phyloP scores from a whole-genome alignment of 2,329 filamentous ascomycete species.

The Microdochium paspali region DNA sequence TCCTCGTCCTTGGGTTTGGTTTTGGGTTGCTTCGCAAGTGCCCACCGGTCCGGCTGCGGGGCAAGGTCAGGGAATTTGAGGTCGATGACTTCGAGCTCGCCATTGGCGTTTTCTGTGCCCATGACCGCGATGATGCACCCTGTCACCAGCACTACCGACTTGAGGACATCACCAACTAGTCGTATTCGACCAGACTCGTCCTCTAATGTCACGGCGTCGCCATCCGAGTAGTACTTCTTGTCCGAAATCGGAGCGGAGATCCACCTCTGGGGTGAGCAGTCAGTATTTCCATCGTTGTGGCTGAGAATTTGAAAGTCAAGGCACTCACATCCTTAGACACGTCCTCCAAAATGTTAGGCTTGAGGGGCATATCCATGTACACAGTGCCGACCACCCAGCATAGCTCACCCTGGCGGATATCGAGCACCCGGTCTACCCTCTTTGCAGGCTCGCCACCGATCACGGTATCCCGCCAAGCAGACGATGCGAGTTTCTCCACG shows the following conservation, averaged over 20 bases:
- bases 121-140: slow-evolving; percentile 91
- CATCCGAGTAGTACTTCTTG: slow-evolving; percentile 64
- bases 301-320: too few species aligned
- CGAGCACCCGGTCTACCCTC: slow-evolving; percentile 78
- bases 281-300: too few species aligned
- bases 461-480: slow-evolving; percentile 69
- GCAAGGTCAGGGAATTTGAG: slow-evolving; percentile 81
- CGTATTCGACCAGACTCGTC: slow-evolving; percentile 88
- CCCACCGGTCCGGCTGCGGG: slow-evolving; percentile 73
- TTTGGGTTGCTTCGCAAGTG: slow-evolving; percentile 42
- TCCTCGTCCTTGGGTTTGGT: slow-evolving; percentile 29
- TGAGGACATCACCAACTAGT: slow-evolving; percentile 62
- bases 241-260: slow-evolving; percentile 71
- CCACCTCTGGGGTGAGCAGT: slow-evolving; percentile 58
- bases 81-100: slow-evolving; percentile 88
- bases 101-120: slow-evolving; percentile 85
- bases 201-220: slow-evolving; percentile 75
- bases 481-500: slow-evolving; percentile 63
- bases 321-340: slow-evolving; percentile 81
- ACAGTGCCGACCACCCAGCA: slow-evolving; percentile 94
- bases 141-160: slow-evolving; percentile 68
- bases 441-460: slow-evolving; percentile 69
- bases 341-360: slow-evolving; percentile 92
- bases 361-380: slow-evolving; percentile 94
- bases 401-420: slow-evolving; percentile 89